These are phyloP conservation scores for Aspergillus brasiliensis DNA, from an alignment of 2,329 filamentous ascomycete species.

Conservation along the genomic window DNA sequence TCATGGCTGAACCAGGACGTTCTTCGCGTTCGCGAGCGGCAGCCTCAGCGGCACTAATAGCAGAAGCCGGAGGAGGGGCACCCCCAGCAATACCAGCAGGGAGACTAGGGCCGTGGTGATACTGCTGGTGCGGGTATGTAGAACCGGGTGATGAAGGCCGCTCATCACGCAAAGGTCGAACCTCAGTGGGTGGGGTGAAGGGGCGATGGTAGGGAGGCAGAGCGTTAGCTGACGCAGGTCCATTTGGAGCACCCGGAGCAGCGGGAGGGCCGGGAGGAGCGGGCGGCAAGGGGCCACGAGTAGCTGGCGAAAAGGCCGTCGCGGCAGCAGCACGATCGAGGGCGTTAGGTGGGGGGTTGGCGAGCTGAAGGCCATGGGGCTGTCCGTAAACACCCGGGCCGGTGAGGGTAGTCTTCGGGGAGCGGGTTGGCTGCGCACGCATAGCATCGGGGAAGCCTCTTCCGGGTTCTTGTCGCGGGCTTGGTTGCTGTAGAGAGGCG, in stretches of 20 bases:
- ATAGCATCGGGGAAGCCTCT: constrained; percentile 69
- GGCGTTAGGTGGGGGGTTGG: constrained; percentile 48
- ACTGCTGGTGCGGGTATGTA: constrained; percentile 79
- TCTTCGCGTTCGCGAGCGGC: constrained; percentile 68
- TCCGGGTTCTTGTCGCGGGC: constrained; percentile 72
- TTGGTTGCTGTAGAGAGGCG: constrained; percentile 70
- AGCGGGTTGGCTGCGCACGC: constrained; percentile 59
- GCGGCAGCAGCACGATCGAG: constrained; percentile 41
- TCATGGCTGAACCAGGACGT: constrained; percentile 76
- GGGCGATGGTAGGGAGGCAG: constrained; percentile 73
- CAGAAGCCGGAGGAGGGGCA: constrained; percentile 66
- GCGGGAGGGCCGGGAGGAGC: constrained; percentile 34
- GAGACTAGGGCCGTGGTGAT: constrained; percentile 71
- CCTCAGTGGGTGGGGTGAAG: constrained; percentile 80
- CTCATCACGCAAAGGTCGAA: constrained; percentile 78
- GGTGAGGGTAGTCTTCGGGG: constrained; percentile 60
- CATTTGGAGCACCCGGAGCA: constrained; percentile 60
- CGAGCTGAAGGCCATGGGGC: constrained; percentile 55
- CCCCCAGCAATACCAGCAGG: constrained; percentile 67
- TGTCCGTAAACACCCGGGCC: constrained; percentile 55
- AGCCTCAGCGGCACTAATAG: constrained; percentile 68
- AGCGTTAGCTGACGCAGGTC: constrained; percentile 34
- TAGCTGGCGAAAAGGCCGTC: constrained; percentile 35
- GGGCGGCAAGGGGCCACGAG: constrained; percentile 48
- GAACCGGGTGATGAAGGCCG: constrained; percentile 90